Evolutionary conservation across 192 early-diverging fungal species (phyloP).

Genomic region (Podila verticillata): DNA sequence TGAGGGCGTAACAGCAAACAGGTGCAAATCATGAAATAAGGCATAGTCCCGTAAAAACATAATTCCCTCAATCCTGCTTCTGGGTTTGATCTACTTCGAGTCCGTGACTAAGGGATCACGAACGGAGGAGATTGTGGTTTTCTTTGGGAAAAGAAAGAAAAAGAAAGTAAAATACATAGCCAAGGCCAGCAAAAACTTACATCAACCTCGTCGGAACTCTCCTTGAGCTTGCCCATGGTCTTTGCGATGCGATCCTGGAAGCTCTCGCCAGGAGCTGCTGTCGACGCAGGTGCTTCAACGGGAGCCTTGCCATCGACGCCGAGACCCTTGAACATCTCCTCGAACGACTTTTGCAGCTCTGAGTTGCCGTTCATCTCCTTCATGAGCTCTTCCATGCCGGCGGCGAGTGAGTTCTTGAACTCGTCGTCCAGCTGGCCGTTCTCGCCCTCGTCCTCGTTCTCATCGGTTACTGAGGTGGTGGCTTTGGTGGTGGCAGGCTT

Average conservation of each 20-base stretch:
- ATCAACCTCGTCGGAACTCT: conserved; percentile 85
- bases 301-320: conserved; percentile 38
- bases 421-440: conserved; percentile 67
- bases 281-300: conserved; percentile 8
- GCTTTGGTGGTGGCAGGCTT: conserved; percentile 3
- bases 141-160: no score
- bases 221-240: conserved; percentile 90
- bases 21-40: no score
- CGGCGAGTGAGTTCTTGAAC: conserved; percentile 76
- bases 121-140: no score
- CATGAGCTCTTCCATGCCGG: conserved; percentile 87
- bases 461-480: conserved; percentile 31
- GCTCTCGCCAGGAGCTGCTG: conserved; percentile 34
- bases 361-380: conserved; percentile 65
- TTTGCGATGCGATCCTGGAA: conserved; percentile 93
- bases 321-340: conserved; percentile 61
- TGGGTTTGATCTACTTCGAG: no score
- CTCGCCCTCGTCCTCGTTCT: conserved; percentile 20
- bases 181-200: conserved; percentile 56
- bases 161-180: not conserved
- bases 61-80: no score
- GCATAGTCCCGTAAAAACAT: no score
- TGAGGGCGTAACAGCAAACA: no score
- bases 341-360: conserved; percentile 64
- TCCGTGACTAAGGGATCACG: no score